A percentile compares a stretch with the other conserved stretches of the same genome.
phyloP scores from a whole-genome alignment of 306 rosid species.

The Lupinus albus region DNA sequence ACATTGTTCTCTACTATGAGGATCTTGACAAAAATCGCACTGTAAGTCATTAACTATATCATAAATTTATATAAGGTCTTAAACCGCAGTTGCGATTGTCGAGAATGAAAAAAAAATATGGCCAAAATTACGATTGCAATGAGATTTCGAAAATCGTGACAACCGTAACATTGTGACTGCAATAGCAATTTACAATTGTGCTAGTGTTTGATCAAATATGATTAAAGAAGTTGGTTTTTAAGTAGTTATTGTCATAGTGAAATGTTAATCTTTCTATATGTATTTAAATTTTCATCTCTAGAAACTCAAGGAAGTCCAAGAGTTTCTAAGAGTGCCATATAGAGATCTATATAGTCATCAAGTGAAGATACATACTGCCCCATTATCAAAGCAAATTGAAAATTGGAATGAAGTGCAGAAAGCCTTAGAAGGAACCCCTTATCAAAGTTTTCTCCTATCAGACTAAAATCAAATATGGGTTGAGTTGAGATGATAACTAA shows the following conservation, averaged over 20 bases:
- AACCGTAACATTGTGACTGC: too few relatives aligned
- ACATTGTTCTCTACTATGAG: conserved; percentile 60
- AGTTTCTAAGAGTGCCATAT: conserved; percentile 54
- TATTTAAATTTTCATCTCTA: conserved; percentile 26
- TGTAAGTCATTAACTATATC: background rate
- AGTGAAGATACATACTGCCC: conserved; percentile 59
- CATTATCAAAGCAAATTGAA: conserved; percentile 55
- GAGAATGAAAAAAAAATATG: too few relatives aligned
- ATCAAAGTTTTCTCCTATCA: conserved; percentile 44
- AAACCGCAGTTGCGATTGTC: too few relatives aligned
- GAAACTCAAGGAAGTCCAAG: conserved; percentile 63
- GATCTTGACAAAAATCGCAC: conserved; percentile 54
- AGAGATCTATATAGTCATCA: conserved; percentile 55
- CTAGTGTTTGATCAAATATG: too few relatives aligned
- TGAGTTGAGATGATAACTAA: background rate
- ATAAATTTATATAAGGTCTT: background rate
- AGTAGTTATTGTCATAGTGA: too few relatives aligned
- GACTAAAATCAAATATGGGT: conserved; percentile 10
- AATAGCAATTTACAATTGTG: too few relatives aligned
- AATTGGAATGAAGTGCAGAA: conserved; percentile 58
- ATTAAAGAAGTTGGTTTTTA: too few relatives aligned
- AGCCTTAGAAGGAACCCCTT: conserved; percentile 49
- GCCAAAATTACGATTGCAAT: too few relatives aligned
- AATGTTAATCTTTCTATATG: background rate
- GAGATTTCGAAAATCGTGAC: too few relatives aligned